Percentiles rank a stretch among this genome's conserved stretches.
Evolutionary conservation across 1,139 yeast genomes (phyloP).

Genomic region (Chernovozyma aurita): DNA sequence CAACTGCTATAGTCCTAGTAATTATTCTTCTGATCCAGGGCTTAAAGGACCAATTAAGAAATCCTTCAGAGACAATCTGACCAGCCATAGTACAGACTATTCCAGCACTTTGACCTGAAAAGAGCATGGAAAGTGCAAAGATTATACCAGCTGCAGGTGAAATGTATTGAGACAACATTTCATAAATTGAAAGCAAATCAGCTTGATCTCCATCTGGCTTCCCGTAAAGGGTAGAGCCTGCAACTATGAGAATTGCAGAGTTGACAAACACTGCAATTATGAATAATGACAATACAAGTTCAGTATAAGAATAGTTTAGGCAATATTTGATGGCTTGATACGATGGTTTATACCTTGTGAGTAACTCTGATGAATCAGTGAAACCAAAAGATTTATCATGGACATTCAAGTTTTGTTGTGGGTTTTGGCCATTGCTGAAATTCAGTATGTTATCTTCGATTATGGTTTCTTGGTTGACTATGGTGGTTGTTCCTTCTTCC

Average conservation of each 20-base stretch:
- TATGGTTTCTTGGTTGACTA: constrained; percentile 5
- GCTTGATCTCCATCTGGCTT: constrained; percentile 64
- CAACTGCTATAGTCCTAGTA: constrained; percentile 68
- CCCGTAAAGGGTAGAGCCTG: constrained; percentile 64
- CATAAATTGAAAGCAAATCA: constrained; percentile 69
- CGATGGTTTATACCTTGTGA: constrained; percentile 55
- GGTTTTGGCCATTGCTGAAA: too few relatives aligned
- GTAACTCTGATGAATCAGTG: constrained; percentile 18
- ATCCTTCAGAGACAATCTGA: constrained; percentile 78
- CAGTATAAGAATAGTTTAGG: constrained; percentile 59
- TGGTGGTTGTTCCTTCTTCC: constrained; percentile 3
- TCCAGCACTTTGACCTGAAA: constrained; percentile 80
- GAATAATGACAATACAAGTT: constrained; percentile 60
- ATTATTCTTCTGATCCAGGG: constrained; percentile 68
- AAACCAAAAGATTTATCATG: constrained; percentile 1
- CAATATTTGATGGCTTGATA: constrained; percentile 63
- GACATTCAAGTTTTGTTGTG: not conserved
- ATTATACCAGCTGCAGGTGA: constrained; percentile 70
- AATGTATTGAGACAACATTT: constrained; percentile 53
- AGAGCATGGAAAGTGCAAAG: constrained; percentile 69
- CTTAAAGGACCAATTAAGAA: constrained; percentile 63
- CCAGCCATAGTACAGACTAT: constrained; percentile 81
- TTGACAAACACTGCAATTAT: constrained; percentile 73
- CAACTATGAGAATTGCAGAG: constrained; percentile 67
- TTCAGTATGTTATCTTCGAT: constrained; percentile 5